Percentiles rank a stretch among this genome's conserved stretches.
phyloP scores from a whole-genome alignment of 208 protist genomes.

The Crithidia bombi region DNA sequence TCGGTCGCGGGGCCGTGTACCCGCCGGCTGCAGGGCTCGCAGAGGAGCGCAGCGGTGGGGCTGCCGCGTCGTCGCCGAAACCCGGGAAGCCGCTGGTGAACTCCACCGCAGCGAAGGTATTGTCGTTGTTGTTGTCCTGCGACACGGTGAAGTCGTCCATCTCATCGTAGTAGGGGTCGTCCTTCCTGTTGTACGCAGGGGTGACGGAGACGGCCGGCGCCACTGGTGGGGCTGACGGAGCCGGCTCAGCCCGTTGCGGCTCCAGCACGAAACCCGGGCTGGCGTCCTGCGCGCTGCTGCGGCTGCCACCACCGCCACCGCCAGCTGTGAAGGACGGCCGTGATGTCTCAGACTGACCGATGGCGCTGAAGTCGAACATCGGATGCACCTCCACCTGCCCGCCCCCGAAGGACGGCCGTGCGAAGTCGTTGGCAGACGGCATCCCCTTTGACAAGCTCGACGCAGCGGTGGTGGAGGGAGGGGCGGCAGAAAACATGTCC shows the following conservation, averaged over 20 bases:
- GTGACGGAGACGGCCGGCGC: conserved; percentile 16
- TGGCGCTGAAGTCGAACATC: conserved; percentile 38
- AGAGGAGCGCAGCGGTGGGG: conserved; percentile 1
- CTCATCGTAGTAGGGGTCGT: conserved; percentile 78
- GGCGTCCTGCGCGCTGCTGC: conserved; percentile 4
- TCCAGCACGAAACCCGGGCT: conserved; percentile 36
- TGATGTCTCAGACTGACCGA: conserved; percentile 18
- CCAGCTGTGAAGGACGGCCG: too few relatives aligned
- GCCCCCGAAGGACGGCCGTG: conserved; percentile 2
- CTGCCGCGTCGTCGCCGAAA: conserved; percentile 29
- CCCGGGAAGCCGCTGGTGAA: conserved; percentile 33
- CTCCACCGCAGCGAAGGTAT: conserved; percentile 38
- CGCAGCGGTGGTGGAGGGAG: conserved; percentile 12
- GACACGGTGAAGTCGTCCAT: conserved; percentile 73
- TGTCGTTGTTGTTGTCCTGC: conserved; percentile 18
- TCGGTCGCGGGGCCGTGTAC: conserved; percentile 37
- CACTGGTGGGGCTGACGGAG: conserved; percentile 9
- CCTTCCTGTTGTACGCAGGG: conserved; percentile 32
- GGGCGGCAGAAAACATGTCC: conserved; percentile 59
- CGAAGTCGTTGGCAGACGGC: conserved; percentile 27
- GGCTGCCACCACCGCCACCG: too few relatives aligned
- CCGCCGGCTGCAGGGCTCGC: background rate
- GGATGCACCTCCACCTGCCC: conserved; percentile 14
- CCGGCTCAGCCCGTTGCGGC: conserved; percentile 20
- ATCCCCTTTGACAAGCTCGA: conserved; percentile 5